Evolutionary conservation across 306 rosid species (phyloP).

Genomic region (Cyclanthera cordifolia): DNA sequence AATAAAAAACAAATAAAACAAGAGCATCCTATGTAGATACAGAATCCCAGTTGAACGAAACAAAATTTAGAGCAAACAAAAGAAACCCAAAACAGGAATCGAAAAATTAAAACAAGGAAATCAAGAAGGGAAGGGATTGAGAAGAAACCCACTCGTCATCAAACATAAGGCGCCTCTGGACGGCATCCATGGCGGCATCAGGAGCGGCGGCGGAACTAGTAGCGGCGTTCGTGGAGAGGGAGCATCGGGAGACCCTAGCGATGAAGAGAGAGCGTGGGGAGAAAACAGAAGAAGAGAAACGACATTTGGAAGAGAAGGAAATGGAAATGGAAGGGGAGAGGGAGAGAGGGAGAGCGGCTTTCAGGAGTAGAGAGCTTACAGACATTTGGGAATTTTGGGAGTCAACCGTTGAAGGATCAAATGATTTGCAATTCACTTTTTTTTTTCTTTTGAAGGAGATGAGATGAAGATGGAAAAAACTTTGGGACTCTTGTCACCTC

Average conservation of each 20-base stretch:
- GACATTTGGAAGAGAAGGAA: slow-evolving; percentile 5
- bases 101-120: not conserved
- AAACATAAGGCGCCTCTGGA: slow-evolving; percentile 96
- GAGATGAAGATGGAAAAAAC: not conserved
- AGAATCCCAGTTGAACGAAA: not conserved
- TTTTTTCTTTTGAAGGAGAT: too few relatives aligned
- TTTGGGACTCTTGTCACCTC: not conserved
- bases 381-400: not conserved
- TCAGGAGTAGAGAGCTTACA: slow-evolving; percentile 1
- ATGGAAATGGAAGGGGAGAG: not conserved
- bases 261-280: not conserved
- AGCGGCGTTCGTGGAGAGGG: slow-evolving; percentile 20
- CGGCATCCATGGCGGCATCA: slow-evolving; percentile 86
- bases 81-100: not conserved
- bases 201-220: slow-evolving; percentile 45
- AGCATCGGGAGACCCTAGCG: slow-evolving; percentile 24
- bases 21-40: not conserved
- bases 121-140: not conserved
- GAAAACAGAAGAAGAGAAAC: not conserved
- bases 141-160: slow-evolving; percentile 68
- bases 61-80: not conserved
- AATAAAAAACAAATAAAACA: not conserved
- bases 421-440: not conserved
- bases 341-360: not conserved
- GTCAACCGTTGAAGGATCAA: not conserved